phyloP scores from a whole-genome alignment of 306 rosid species.

The Rosa persica region DNA sequence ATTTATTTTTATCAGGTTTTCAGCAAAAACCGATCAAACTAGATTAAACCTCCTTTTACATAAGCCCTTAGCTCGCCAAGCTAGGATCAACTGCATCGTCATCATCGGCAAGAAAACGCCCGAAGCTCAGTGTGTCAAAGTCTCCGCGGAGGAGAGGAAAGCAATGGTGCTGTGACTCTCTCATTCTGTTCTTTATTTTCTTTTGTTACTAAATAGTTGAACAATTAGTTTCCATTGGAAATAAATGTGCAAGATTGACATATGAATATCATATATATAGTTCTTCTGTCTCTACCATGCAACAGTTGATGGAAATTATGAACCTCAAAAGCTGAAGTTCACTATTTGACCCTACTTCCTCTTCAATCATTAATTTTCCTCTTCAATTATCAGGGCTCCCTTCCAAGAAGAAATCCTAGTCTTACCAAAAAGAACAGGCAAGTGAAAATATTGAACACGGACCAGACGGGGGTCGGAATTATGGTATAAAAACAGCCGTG shows the following conservation, averaged over 20 bases:
- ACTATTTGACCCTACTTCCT: not conserved
- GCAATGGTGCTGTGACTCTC: not conserved
- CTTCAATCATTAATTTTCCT: not conserved
- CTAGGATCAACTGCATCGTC: not conserved
- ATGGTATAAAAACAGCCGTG: conserved; percentile 19
- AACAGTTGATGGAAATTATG: not conserved
- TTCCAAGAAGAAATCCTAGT: not conserved
- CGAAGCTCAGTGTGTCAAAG: not conserved
- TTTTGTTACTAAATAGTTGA: not conserved
- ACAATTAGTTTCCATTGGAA: not conserved
- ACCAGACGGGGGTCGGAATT: conserved; percentile 20
- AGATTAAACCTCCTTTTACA: not conserved
- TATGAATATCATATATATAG: no score
- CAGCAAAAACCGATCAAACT: not conserved
- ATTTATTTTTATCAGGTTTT: not conserved
- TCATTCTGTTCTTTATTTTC: not conserved
- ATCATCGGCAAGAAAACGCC: not conserved
- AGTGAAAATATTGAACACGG: not conserved
- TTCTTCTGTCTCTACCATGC: not conserved
- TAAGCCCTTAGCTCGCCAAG: not conserved
- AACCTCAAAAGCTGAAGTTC: not conserved
- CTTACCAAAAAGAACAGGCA: not conserved
- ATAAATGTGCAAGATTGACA: no score
- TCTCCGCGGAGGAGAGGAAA: not conserved
- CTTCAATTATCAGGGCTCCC: not conserved